phyloP scores from a whole-genome alignment of 495 filamentous ascomycete species.

The Penicillium lagena region DNA sequence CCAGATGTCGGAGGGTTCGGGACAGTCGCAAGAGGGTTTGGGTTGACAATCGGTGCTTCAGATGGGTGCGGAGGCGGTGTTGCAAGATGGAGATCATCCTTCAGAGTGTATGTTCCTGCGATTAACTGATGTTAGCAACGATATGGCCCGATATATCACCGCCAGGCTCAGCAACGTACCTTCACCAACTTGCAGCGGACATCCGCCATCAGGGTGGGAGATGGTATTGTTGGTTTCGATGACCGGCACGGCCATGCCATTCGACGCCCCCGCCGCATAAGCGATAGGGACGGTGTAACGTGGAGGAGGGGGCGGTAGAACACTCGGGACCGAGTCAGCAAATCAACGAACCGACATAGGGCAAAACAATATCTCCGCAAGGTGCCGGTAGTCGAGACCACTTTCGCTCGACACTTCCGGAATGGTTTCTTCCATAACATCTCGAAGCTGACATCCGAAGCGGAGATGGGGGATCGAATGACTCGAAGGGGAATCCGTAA shows the following conservation, averaged over 20 bases:
- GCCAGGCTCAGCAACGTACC: constrained; percentile 41
- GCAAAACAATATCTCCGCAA: too few relatives aligned
- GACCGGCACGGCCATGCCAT: constrained; percentile 59
- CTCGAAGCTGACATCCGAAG: neutral
- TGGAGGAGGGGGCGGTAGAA: constrained; percentile 79
- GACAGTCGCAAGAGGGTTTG: constrained; percentile 82
- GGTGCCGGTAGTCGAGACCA: too few relatives aligned
- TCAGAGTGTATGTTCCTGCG: constrained; percentile 79
- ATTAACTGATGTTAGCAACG: constrained; percentile 12
- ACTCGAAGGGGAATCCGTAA: neutral
- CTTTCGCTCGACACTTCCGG: too few relatives aligned
- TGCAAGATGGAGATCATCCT: constrained; percentile 85
- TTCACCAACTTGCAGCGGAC: constrained; percentile 84
- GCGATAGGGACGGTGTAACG: constrained; percentile 65
- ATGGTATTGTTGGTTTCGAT: constrained; percentile 91
- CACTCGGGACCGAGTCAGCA: constrained; percentile 41
- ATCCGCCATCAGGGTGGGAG: constrained; percentile 62
- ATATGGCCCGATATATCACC: neutral
- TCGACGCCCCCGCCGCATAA: constrained; percentile 58
- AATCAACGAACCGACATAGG: neutral
- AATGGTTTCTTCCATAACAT: neutral
- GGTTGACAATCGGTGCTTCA: constrained; percentile 76
- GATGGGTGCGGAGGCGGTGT: constrained; percentile 94
- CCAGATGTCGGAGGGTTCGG: constrained; percentile 75
- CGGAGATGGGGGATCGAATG: neutral